Base-by-base conservation (phyloP, 2,329 filamentous ascomycete genomes). In the Calonectria hawksworthii region DNA sequence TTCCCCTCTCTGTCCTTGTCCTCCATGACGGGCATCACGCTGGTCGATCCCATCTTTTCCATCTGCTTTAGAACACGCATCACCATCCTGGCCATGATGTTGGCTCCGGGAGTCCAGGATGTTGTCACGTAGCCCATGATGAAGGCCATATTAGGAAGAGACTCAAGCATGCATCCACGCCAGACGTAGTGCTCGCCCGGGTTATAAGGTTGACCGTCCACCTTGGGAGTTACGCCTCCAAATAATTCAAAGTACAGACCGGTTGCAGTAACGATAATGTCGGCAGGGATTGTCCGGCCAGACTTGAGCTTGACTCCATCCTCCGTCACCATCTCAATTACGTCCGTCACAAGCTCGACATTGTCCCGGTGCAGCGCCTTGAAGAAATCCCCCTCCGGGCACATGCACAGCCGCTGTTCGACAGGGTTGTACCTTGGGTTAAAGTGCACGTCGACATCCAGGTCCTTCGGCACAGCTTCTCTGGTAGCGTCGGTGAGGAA, bases 341-440 rank as follows among this genome's bases (percentile, higher is more conserved):
- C 85, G 69, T 88, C 90, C 0, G 90, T 92, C 1, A 89, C 86
- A 3, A 92, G 81, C 38, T 87, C 82, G 2, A 85, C 84, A 70
- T 89, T 89, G 2, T 85, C 84, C 1, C 80, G 82, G 65, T 86
- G 85, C 3, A 92, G 77, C 0, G 88, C 86, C 59, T 87, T 82
- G 83, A 88, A 92, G 79, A 92, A 92, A 78, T 92, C 90, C 13
- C 87, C 89, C 65, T 90, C 87, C 0, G 89, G 89, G 23, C 85
- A 93, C 74, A 95, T 86, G 80, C 95, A 97, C 10, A 97, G 86
- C 0, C 95, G 91, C 83, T 98, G 95, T 70, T 95, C 90, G 88
- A 94, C 93, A 0, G 93, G 93, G 50, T 90, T 88, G 79, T 95
- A 94, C 2, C 82, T 83, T 0, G 93, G 93, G 9, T 89, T 90